Conservation (phyloP, 495 filamentous ascomycete species). For the Hypoxylon subgilvum region DNA sequence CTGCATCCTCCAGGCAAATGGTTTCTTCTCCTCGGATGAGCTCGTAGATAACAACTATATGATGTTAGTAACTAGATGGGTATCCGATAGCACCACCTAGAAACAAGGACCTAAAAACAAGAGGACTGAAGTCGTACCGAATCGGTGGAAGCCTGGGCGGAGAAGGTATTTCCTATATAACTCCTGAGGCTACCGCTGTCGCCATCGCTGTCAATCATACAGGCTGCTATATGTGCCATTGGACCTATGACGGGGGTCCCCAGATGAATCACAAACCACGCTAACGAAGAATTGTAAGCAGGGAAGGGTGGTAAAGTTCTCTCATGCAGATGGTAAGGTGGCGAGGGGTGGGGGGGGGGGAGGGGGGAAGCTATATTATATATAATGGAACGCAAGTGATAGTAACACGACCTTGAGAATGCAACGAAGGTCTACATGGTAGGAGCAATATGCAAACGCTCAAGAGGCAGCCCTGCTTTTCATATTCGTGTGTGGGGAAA, state of each 20-base stretch:
- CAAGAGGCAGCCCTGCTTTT: conserved; percentile 21
- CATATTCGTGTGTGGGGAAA: conserved; percentile 32
- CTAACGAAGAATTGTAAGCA: conserved; percentile 33
- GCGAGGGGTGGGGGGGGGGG: conserved; percentile 4
- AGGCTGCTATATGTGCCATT: conserved; percentile 59
- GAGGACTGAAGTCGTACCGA: conserved; percentile 45
- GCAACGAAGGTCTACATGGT: conserved; percentile 13
- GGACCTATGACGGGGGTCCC: conserved; percentile 32
- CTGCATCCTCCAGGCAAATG: conserved; percentile 60
- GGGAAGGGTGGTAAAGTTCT: conserved; percentile 31
- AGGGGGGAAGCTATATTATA: conserved; percentile 22
- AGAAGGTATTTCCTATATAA: conserved; percentile 55
- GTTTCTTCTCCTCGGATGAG: conserved; percentile 50
- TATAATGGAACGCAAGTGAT: no score
- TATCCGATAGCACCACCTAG: conserved; percentile 22
- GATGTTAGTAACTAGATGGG: conserved; percentile 30
- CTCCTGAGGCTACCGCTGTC: conserved; percentile 46
- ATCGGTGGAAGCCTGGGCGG: conserved; percentile 51
- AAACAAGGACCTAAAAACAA: conserved; percentile 2
- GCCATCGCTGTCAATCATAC: conserved; percentile 50
- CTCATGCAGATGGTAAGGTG: no score
- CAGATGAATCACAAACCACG: conserved; percentile 31
- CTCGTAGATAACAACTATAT: conserved; percentile 39
- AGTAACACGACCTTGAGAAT: no score
- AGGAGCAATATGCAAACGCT: conserved; percentile 35